Conservation (phyloP, 2,329 filamentous ascomycete species). For the Talaromyces sp. region DNA sequence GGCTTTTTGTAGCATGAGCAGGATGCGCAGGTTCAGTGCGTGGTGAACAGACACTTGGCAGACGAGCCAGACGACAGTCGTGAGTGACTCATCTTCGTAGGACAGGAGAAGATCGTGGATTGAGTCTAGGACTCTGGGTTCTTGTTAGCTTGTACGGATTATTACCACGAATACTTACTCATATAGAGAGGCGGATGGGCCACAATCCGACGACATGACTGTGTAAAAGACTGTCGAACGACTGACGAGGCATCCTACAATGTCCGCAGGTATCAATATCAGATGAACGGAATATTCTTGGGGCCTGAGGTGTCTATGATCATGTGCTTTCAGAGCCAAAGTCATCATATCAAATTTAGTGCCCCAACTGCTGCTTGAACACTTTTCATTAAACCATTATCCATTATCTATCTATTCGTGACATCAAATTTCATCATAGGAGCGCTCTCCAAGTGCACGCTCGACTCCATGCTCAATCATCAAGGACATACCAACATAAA, state of each 20-base stretch:
- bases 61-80: not conserved
- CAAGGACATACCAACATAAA: slow-evolving; percentile 1
- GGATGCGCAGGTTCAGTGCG: not conserved
- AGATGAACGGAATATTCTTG: not conserved
- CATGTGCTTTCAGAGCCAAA: not conserved
- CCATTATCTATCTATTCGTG: slow-evolving; percentile 3
- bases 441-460: slow-evolving; percentile 4
- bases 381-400: slow-evolving; percentile 10
- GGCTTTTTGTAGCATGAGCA: not conserved
- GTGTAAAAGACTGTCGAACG: too few species aligned
- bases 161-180: not conserved
- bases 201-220: not conserved
- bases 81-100: not conserved
- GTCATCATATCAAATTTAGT: not conserved
- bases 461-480: slow-evolving; percentile 13
- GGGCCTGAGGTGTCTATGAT: not conserved
- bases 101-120: slow-evolving; percentile 1
- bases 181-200: not conserved
- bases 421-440: not conserved
- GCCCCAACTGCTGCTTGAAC: not conserved
- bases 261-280: not conserved
- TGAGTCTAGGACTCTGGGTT: not conserved
- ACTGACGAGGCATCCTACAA: not conserved
- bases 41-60: not conserved
- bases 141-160: not conserved